These are phyloP conservation scores for Conticribra weissflogii DNA, from an alignment of 108 stramenopile species.

Conservation along the genomic window DNA sequence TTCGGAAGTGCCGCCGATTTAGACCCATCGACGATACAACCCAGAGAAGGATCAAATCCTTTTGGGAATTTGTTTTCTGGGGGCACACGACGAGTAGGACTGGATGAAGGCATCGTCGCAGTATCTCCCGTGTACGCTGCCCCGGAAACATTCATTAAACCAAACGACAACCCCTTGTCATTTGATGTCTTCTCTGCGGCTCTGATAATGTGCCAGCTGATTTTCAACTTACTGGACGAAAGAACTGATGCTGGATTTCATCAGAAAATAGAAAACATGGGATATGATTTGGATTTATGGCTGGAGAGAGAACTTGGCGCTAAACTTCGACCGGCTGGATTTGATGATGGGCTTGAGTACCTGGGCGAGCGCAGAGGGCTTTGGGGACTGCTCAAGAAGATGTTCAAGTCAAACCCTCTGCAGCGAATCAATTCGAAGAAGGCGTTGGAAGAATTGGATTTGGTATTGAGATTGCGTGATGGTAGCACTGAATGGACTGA, in stretches of 20 bases:
- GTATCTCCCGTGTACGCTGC: slow-evolving; percentile 79
- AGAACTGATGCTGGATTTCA: slow-evolving; percentile 78
- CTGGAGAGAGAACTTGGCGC: slow-evolving; percentile 55
- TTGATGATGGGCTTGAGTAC: slow-evolving; percentile 67
- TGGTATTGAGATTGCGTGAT: slow-evolving; percentile 34
- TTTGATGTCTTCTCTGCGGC: slow-evolving; percentile 80
- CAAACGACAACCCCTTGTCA: slow-evolving; percentile 29
- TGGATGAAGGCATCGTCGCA: slow-evolving; percentile 59
- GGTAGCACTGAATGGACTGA: slow-evolving; percentile 32
- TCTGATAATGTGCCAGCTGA: slow-evolving; percentile 72
- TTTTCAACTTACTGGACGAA: slow-evolving; percentile 80
- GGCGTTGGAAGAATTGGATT: slow-evolving; percentile 48
- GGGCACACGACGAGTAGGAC: slow-evolving; percentile 55
- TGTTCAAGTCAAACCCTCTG: slow-evolving; percentile 57
- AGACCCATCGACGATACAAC: slow-evolving; percentile 40
- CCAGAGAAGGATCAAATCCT: not conserved
- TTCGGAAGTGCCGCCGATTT: slow-evolving; percentile 86
- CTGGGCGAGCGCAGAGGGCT: slow-evolving; percentile 64
- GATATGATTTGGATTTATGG: slow-evolving; percentile 77
- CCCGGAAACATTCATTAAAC: slow-evolving; percentile 68
- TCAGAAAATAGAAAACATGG: slow-evolving; percentile 62
- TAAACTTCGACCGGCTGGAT: slow-evolving; percentile 61
- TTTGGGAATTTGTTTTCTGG: slow-evolving; percentile 22
- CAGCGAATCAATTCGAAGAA: slow-evolving; percentile 52
- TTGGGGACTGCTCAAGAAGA: slow-evolving; percentile 58